phyloP scores from a whole-genome alignment of 164 flowering plant genomes.

The Macadamia tetraphylla region DNA sequence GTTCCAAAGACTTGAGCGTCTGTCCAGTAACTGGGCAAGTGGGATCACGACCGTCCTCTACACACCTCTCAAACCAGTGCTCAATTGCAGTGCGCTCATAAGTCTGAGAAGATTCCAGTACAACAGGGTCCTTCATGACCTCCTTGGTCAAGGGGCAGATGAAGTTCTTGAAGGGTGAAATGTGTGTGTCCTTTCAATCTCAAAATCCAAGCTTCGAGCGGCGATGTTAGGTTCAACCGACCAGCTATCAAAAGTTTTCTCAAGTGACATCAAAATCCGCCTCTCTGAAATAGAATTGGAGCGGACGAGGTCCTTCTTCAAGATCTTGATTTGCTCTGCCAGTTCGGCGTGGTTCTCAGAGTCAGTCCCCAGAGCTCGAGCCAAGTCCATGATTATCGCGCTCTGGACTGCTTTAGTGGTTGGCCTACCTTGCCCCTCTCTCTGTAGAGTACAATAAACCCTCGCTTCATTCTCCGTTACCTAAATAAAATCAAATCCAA shows the following conservation, averaged over 20 bases:
- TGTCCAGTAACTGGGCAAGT: slow-evolving; percentile 65
- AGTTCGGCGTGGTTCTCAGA: slow-evolving; percentile 29
- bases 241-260: slow-evolving; percentile 36
- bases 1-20: slow-evolving; percentile 41
- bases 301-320: slow-evolving; percentile 29
- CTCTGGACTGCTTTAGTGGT: slow-evolving; percentile 52
- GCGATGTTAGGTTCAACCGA: slow-evolving; percentile 20
- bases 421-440: slow-evolving; percentile 35
- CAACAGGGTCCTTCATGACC: slow-evolving; percentile 63
- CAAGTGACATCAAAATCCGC: slow-evolving; percentile 35
- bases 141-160: slow-evolving; percentile 63
- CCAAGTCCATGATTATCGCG: slow-evolving; percentile 58
- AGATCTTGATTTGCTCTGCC: slow-evolving; percentile 38
- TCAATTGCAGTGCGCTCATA: slow-evolving; percentile 52
- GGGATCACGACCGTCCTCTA: slow-evolving; percentile 53
- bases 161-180: slow-evolving; percentile 49
- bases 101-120: slow-evolving; percentile 46
- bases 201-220: slow-evolving; percentile 18
- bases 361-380: slow-evolving; percentile 43
- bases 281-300: slow-evolving; percentile 33
- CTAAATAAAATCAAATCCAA: too few species aligned
- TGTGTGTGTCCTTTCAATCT: slow-evolving; percentile 36
- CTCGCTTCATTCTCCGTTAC: slow-evolving; percentile 57
- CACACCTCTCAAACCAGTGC: slow-evolving; percentile 52
- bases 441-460: slow-evolving; percentile 33